Base-by-base conservation (phyloP, 2,329 filamentous ascomycete genomes). In the Penicillium sp. region DNA sequence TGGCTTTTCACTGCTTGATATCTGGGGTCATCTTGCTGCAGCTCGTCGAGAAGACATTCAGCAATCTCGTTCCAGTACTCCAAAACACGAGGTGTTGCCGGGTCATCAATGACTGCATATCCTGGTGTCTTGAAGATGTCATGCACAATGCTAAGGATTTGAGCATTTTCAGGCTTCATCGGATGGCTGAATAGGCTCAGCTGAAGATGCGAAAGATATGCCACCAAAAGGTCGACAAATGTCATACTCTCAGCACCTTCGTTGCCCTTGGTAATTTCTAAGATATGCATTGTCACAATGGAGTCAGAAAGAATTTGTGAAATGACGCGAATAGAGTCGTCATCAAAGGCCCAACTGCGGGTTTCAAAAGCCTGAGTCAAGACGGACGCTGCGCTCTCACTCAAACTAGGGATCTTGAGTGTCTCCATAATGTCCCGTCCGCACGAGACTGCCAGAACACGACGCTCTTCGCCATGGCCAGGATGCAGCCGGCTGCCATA, bases 41-140 rank as follows among this genome's bases (percentile, higher is more conserved):
- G 43, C 28, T 64, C 52, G 32, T 70, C 69, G 32, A 65, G 64
- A 7, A 73, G 50, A 42, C 65, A 63, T 45, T 73, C 71, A 8
- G 71, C 72, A 33, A 64, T 66, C 42, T 70, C 68, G 20, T 69
- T 70, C 70, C 67, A 75, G 56, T 66, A 75, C 51, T 74, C 72
- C n/a, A 74, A 52, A 8, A 68, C 62, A 31, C 68, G 53, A 3
- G 68, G 64, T 25, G 66, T 66, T 25, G 66, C 69, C 25, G 61
- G 52, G 44, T 73, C 71, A 13, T 73, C 71, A 25, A 73, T 69
- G 20, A 65, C 67, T 3, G 69, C 67, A 55, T 68, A 70, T 1
- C 71, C 72, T 15, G 72, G 69, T 0, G 65, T 66, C 45, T 69
- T 67, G 44, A 74, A 70, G 12, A 73, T 55, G 8, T 63, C 61